phyloP scores from a whole-genome alignment of 164 flowering plant genomes.

The Sextonia rubra region DNA sequence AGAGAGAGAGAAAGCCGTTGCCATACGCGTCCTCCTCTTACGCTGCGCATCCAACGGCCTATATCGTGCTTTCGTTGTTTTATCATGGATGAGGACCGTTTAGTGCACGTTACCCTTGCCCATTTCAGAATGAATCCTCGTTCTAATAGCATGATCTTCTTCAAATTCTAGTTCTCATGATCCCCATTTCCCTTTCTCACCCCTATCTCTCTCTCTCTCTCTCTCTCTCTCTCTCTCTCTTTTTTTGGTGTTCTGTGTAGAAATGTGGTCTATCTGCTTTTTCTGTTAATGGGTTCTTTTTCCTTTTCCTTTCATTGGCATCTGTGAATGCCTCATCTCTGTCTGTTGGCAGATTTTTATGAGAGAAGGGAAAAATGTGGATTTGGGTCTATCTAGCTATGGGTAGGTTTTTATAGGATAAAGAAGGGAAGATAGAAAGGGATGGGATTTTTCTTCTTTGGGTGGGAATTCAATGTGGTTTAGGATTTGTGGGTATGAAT shows the following conservation, averaged over 20 bases:
- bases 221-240: too few relatives aligned
- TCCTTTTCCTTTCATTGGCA: constrained; percentile 8
- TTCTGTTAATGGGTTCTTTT: constrained; percentile 21
- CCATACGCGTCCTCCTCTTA: too few relatives aligned
- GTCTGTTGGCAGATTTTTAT: constrained; percentile 40
- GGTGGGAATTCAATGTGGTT: constrained; percentile 49
- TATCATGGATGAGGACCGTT: constrained; percentile 27
- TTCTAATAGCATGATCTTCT: constrained; percentile 37
- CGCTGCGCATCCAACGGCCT: constrained; percentile 9
- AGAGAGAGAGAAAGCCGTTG: too few relatives aligned
- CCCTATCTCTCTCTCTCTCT: too few relatives aligned
- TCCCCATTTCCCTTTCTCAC: constrained; percentile 21
- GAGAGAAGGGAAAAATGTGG: constrained; percentile 10
- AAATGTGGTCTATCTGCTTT: neutral
- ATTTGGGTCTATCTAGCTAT: constrained; percentile 11
- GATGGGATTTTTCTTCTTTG: neutral
- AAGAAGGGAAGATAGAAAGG: constrained; percentile 16
- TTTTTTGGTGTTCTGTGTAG: constrained; percentile 45
- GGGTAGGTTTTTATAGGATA: constrained; percentile 12
- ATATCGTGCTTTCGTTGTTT: constrained; percentile 11
- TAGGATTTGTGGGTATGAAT: constrained; percentile 52
- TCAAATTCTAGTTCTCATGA: constrained; percentile 28
- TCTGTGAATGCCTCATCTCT: neutral
- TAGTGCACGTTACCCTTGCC: constrained; percentile 23
- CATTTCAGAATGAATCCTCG: constrained; percentile 9